These are phyloP conservation scores for Agrocybe praecox DNA, from an alignment of 768 basidiomycete species.

Conservation along the genomic window DNA sequence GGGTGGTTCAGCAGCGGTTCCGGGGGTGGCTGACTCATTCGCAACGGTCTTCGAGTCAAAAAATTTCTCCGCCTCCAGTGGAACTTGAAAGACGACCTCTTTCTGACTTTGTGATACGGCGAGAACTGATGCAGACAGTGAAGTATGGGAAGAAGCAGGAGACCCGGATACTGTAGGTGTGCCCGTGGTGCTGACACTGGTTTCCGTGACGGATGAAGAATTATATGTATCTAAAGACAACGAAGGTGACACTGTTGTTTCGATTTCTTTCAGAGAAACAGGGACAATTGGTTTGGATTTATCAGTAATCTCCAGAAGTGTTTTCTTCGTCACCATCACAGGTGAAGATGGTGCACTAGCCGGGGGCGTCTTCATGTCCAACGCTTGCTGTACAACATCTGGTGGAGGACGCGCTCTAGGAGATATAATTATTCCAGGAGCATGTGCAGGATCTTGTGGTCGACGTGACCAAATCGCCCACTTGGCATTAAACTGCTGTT, in stretches of 20 bases:
- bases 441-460: slow-evolving; percentile 61
- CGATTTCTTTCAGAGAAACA: background rate
- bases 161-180: slow-evolving; percentile 56
- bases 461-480: slow-evolving; percentile 79
- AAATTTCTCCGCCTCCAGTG: background rate
- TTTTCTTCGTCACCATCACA: background rate
- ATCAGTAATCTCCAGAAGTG: background rate
- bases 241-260: background rate
- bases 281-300: background rate
- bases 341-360: slow-evolving; percentile 9
- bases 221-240: background rate
- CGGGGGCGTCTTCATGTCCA: slow-evolving; percentile 54
- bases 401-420: slow-evolving; percentile 62
- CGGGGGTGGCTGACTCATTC: slow-evolving; percentile 9
- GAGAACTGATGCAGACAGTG: slow-evolving; percentile 36
- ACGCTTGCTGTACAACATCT: slow-evolving; percentile 56
- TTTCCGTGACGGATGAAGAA: slow-evolving; percentile 50
- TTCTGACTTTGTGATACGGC: background rate
- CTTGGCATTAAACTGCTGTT: slow-evolving; percentile 15
- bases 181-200: slow-evolving; percentile 32
- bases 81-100: background rate
- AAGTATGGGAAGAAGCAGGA: slow-evolving; percentile 63
- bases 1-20: background rate
- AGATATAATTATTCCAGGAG: slow-evolving; percentile 75
- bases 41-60: slow-evolving; percentile 15